Percentiles rank a stretch among this genome's conserved stretches.
Conservation (phyloP, 495 filamentous ascomycete species). For the Tuber microsphaerosporum region DNA sequence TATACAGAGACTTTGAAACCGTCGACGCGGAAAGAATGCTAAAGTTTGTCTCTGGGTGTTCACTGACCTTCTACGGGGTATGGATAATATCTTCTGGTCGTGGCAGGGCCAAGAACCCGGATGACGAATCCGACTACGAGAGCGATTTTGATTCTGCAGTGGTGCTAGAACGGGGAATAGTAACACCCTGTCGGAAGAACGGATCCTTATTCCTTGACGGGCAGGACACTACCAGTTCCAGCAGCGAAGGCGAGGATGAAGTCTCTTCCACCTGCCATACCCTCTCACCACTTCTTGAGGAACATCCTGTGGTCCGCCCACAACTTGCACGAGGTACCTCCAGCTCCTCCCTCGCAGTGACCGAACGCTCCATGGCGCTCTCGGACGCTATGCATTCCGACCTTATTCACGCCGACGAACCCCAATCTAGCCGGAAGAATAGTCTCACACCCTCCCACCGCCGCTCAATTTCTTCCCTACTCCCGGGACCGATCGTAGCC, state of each 20-base stretch:
- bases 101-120: conserved; percentile 48
- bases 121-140: conserved; percentile 51
- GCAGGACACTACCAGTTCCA: neutral
- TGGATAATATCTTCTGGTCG: conserved; percentile 72
- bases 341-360: neutral
- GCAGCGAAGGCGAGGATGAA: conserved; percentile 1
- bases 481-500: conserved; percentile 32
- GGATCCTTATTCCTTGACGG: neutral
- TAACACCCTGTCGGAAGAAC: neutral
- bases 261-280: neutral
- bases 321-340: neutral
- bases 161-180: neutral
- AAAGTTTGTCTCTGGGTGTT: conserved; percentile 84
- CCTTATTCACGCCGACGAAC: neutral
- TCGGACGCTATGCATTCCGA: conserved; percentile 3
- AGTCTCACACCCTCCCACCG: conserved; percentile 8
- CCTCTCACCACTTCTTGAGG: neutral
- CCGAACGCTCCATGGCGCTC: conserved; percentile 1
- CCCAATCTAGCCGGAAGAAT: conserved; percentile 3
- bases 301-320: neutral
- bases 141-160: conserved; percentile 23
- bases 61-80: conserved; percentile 85
- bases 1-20: conserved; percentile 90
- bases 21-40: conserved; percentile 59
- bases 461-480: conserved; percentile 11